Evolutionary conservation across 192 early-diverging fungal species (phyloP), one percentile per base, ranked within the genome.

Genomic region (Funneliformis geosporum): DNA sequence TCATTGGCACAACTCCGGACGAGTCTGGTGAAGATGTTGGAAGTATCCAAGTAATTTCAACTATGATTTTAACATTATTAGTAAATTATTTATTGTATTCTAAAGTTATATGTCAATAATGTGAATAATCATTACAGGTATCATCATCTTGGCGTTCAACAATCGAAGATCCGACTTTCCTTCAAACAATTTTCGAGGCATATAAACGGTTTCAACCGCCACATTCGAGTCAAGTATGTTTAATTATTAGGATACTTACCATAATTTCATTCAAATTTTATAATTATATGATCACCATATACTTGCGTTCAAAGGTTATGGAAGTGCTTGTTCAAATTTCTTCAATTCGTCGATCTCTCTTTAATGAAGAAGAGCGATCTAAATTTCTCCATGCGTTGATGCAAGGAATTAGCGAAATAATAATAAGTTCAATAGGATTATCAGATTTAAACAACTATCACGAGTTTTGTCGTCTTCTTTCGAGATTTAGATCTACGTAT

Each of bases 341-440:
- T 1, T 92, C 94, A 38, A 91, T 93, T 21, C 91, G 96, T 28
- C 91, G 95, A 39, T 95, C 96, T 7, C 88, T 97, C 39, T 97
- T 95, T 83, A 89, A 89, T 69, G 95, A 96, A 39, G 86, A 90
- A 6, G 87, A 90, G 69, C 91, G 95, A 18, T 75, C 86, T 4
- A 84, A 83, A 33, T 95, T 94, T 78, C 87, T 97, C 14, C 85
- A 88, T 42, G 84, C 85, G 68, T 89, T 95, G 70, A 88, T 96
- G 84, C 84, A 88, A 23, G 94, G 92, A 33, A 92, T 91, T 2
- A 82, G 83, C 1, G 87, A 92, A 66, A 93, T 96, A 14, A 82
- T 97, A 39, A 82, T 85, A 16, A 79, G 82, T 33, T 86, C 85
- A 0, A 82, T 87, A 27, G 91, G 93, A 11, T 83, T 96, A 47